These are phyloP conservation scores for Zygoascus flipseniorum DNA, from an alignment of 805 yeast species.

Conservation along the genomic window DNA sequence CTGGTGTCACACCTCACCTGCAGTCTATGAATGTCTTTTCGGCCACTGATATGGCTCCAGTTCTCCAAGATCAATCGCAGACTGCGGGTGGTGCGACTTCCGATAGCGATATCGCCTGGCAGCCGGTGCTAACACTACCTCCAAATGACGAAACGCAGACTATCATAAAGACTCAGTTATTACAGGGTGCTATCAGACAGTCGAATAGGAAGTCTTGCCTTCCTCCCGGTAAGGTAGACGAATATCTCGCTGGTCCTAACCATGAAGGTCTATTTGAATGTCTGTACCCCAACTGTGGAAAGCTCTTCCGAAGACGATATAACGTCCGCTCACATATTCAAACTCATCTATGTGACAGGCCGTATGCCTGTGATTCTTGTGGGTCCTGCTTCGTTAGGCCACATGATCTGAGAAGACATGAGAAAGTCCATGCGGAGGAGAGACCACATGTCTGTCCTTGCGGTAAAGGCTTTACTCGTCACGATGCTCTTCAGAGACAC, in stretches of 20 bases:
- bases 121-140: conserved; percentile 30
- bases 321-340: conserved; percentile 93
- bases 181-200: conserved; percentile 24
- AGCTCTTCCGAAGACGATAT: conserved; percentile 78
- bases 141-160: conserved; percentile 24
- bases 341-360: conserved; percentile 91
- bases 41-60: conserved; percentile 15
- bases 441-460: conserved; percentile 70
- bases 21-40: conserved; percentile 15
- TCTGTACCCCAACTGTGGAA: conserved; percentile 67
- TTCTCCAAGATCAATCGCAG: neutral
- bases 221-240: conserved; percentile 86
- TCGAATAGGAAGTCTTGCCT: conserved; percentile 47
- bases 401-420: conserved; percentile 87
- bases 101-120: conserved; percentile 31
- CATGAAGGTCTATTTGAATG: conserved; percentile 65
- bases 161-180: conserved; percentile 26
- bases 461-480: conserved; percentile 87
- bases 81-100: neutral
- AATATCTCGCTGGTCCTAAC: conserved; percentile 74
- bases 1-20: conserved; percentile 13
- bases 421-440: conserved; percentile 72
- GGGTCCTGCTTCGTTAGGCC: conserved; percentile 86
- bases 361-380: conserved; percentile 72
- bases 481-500: conserved; percentile 82